phyloP scores from a whole-genome alignment of 106 monocot species.

The Chionographis japonica region DNA sequence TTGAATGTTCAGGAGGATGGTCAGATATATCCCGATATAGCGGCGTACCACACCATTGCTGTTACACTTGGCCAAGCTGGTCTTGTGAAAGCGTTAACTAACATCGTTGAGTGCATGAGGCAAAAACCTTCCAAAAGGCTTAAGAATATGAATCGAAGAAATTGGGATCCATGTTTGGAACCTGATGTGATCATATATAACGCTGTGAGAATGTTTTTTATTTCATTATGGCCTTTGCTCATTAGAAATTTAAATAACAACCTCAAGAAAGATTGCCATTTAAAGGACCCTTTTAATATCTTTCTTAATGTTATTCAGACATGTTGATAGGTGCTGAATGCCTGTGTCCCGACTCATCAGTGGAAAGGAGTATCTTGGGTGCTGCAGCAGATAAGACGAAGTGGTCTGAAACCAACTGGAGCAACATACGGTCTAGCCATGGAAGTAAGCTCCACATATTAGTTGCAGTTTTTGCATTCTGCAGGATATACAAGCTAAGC shows the following conservation, averaged over 20 bases:
- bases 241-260: too few relatives aligned
- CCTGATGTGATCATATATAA: constrained; percentile 84
- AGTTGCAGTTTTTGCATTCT: neutral
- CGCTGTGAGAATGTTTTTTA: constrained; percentile 40
- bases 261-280: neutral
- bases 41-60: constrained; percentile 86
- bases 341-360: constrained; percentile 70
- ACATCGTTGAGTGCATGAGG: constrained; percentile 68
- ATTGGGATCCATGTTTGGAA: constrained; percentile 80
- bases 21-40: constrained; percentile 93
- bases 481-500: neutral
- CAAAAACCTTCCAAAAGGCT: constrained; percentile 64
- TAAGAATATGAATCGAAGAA: constrained; percentile 56
- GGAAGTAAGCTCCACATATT: constrained; percentile 48
- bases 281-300: neutral
- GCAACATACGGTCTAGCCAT: constrained; percentile 92
- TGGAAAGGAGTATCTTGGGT: constrained; percentile 99
- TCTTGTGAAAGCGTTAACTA: constrained; percentile 64
- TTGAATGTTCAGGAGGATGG: constrained; percentile 53
- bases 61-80: constrained; percentile 96
- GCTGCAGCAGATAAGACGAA: constrained; percentile 54
- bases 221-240: neutral
- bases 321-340: constrained; percentile 66
- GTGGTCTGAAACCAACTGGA: constrained; percentile 60
- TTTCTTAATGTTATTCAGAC: neutral